Evolutionary conservation across 768 basidiomycete species (phyloP).

Genomic region (Chalciporus pseudorubinellus): DNA sequence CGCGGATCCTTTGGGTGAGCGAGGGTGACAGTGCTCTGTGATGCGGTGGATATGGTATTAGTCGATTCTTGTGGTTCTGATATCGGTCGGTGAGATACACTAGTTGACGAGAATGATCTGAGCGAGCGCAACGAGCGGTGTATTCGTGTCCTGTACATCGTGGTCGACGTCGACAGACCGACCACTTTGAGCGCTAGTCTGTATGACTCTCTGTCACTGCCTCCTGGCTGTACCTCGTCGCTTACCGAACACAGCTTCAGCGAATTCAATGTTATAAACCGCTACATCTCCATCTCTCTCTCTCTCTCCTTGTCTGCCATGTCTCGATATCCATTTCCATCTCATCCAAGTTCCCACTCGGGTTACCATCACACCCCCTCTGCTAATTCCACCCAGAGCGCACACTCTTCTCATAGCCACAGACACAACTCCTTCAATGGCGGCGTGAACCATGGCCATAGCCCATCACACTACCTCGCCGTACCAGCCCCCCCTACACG

Average conservation of each 20-base stretch:
- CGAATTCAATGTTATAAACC: too few relatives aligned
- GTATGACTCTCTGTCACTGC: too few relatives aligned
- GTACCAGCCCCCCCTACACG: slow-evolving; percentile 1
- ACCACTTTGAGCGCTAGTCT: too few relatives aligned
- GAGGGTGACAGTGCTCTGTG: slow-evolving; percentile 8
- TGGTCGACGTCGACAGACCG: too few relatives aligned
- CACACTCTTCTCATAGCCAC: slow-evolving; percentile 1
- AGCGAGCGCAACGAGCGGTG: neutral
- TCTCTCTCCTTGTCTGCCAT: slow-evolving; percentile 2
- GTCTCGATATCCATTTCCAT: slow-evolving; percentile 25
- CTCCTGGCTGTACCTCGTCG: too few relatives aligned
- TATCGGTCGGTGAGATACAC: neutral
- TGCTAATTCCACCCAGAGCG: neutral
- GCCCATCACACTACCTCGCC: slow-evolving; percentile 5
- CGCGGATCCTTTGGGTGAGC: slow-evolving; percentile 18
- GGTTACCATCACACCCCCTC: neutral
- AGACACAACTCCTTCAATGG: slow-evolving; percentile 10
- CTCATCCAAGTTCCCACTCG: slow-evolving; percentile 5
- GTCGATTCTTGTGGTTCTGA: neutral
- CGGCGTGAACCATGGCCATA: neutral
- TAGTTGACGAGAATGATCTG: neutral
- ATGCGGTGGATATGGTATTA: neutral
- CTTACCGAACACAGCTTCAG: too few relatives aligned
- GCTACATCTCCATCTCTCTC: neutral
- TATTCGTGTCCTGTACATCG: neutral